phyloP scores from a whole-genome alignment of 257 asterid genomes.

The Ajuga chamaepitys region DNA sequence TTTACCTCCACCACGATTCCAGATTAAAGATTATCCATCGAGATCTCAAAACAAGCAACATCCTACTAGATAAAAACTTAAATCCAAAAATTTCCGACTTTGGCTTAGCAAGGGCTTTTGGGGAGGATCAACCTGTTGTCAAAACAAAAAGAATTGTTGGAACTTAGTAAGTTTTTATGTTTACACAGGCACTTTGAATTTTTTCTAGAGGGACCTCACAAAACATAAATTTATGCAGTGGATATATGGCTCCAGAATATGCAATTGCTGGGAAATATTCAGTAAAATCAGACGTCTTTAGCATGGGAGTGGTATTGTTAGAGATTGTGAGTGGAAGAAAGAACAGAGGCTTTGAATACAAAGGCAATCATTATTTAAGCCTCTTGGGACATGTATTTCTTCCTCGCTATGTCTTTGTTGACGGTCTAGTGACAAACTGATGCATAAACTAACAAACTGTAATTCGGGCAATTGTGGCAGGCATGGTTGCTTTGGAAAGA shows the following conservation, averaged over 20 bases:
- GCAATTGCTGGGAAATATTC: slow-evolving; percentile 45
- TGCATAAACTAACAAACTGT: not conserved
- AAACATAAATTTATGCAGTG: slow-evolving; percentile 23
- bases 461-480: slow-evolving; percentile 20
- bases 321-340: slow-evolving; percentile 45
- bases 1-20: slow-evolving; percentile 42
- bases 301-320: slow-evolving; percentile 40
- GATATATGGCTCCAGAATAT: slow-evolving; percentile 48
- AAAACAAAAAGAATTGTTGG: slow-evolving; percentile 37
- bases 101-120: slow-evolving; percentile 34
- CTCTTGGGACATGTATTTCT: slow-evolving; percentile 37
- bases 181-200: not conserved
- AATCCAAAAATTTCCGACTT: slow-evolving; percentile 40
- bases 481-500: slow-evolving; percentile 34
- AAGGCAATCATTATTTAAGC: slow-evolving; percentile 13
- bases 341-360: slow-evolving; percentile 24
- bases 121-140: slow-evolving; percentile 13
- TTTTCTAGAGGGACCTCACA: not conserved
- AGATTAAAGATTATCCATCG: slow-evolving; percentile 35
- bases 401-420: not conserved
- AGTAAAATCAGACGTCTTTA: slow-evolving; percentile 36
- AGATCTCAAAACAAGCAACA: slow-evolving; percentile 38
- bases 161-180: slow-evolving; percentile 29
- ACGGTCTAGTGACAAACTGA: too few species aligned
- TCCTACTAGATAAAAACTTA: slow-evolving; percentile 24